Conservation (phyloP, 306 rosid genomes). For the Prunus mongolica region DNA sequence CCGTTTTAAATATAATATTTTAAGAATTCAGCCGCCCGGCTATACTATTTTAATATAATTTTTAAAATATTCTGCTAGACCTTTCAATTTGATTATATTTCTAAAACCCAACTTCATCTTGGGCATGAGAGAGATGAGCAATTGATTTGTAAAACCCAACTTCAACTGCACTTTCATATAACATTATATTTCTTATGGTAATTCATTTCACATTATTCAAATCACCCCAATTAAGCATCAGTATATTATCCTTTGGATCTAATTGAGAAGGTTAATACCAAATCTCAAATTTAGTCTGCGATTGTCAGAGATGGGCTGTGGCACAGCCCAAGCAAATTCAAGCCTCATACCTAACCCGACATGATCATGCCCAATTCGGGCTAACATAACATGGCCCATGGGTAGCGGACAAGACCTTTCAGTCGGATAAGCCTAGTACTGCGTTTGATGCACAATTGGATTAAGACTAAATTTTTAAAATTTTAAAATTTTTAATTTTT, state of each 20-base stretch:
- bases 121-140: neutral
- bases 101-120: no score
- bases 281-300: neutral
- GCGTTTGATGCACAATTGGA: no score
- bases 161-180: conserved; percentile 1
- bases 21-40: no score
- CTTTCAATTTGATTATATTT: neutral
- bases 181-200: neutral
- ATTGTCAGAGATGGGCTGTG: neutral
- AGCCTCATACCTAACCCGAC: no score
- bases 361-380: no score
- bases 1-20: no score
- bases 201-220: neutral
- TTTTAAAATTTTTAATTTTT: no score
- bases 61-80: neutral
- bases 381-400: no score
- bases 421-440: no score
- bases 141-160: neutral
- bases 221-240: neutral
- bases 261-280: conserved; percentile 8
- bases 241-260: neutral
- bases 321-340: no score
- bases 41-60: no score
- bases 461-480: no score
- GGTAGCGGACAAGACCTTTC: neutral